phyloP scores from a whole-genome alignment of 164 flowering plant species.

The Aristolochia californica region DNA sequence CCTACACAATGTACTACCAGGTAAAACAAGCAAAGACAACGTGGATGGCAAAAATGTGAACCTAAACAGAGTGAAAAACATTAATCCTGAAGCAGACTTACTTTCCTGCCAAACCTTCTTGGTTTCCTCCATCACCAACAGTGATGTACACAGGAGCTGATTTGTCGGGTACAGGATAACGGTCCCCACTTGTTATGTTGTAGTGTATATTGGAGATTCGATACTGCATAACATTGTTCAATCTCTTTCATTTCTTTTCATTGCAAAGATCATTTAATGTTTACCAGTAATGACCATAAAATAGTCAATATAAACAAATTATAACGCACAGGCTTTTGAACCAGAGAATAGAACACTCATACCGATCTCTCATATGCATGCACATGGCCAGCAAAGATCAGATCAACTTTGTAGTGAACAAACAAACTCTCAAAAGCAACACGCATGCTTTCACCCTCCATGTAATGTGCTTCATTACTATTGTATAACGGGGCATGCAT shows the following conservation, averaged over 20 bases:
- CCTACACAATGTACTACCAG: constrained; percentile 22
- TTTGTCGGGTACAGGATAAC: constrained; percentile 62
- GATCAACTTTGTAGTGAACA: constrained; percentile 59
- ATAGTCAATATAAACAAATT: no score
- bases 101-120: constrained; percentile 90
- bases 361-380: constrained; percentile 99
- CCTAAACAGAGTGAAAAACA: neutral
- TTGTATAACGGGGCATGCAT: constrained; percentile 89
- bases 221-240: constrained; percentile 37
- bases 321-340: no score
- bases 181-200: constrained; percentile 56
- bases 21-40: no score
- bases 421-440: constrained; percentile 70
- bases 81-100: constrained; percentile 13
- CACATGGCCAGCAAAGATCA: constrained; percentile 91
- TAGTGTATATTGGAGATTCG: constrained; percentile 80
- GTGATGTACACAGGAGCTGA: constrained; percentile 93
- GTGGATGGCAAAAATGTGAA: neutral
- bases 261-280: neutral
- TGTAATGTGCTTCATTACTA: constrained; percentile 74
- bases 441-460: constrained; percentile 97
- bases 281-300: no score
- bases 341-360: neutral
- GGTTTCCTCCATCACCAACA: constrained; percentile 98
- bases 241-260: neutral